Evolutionary conservation across 2,329 filamentous ascomycete genomes (phyloP).

Genomic region (Colletotrichum karsti): DNA sequence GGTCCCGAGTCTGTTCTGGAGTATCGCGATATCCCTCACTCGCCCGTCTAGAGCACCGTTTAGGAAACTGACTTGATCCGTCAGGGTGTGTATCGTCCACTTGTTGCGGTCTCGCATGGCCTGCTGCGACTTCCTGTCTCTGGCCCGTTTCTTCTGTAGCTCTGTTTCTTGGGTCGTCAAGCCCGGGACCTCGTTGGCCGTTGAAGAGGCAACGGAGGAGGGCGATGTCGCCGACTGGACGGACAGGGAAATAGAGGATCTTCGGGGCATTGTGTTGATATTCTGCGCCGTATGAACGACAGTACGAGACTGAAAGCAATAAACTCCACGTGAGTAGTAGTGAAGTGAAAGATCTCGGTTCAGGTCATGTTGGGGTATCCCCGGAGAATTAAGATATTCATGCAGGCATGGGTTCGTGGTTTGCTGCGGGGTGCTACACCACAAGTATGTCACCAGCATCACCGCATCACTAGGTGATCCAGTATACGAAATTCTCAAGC

Average conservation of each 20-base stretch:
- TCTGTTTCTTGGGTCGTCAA: slow-evolving; percentile 22
- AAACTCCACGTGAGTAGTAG: no score
- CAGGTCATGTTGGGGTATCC: no score
- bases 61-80: slow-evolving; percentile 35
- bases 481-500: no score
- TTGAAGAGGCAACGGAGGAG: background rate
- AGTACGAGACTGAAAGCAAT: no score
- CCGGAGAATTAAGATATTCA: no score
- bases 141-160: slow-evolving; percentile 39
- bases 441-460: no score
- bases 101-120: slow-evolving; percentile 43
- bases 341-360: no score
- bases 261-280: background rate
- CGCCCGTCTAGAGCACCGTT: background rate
- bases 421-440: no score
- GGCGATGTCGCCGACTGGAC: background rate
- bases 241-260: background rate
- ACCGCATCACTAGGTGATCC: no score
- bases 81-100: slow-evolving; percentile 39
- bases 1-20: background rate
- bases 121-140: slow-evolving; percentile 42
- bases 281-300: no score
- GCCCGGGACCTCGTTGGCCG: background rate
- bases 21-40: background rate
- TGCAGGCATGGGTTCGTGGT: no score